A percentile compares a stretch with the other conserved stretches of the same genome.
Evolutionary conservation across 352 stramenopile species (phyloP).

Genomic region (Pythium aristosporum): DNA sequence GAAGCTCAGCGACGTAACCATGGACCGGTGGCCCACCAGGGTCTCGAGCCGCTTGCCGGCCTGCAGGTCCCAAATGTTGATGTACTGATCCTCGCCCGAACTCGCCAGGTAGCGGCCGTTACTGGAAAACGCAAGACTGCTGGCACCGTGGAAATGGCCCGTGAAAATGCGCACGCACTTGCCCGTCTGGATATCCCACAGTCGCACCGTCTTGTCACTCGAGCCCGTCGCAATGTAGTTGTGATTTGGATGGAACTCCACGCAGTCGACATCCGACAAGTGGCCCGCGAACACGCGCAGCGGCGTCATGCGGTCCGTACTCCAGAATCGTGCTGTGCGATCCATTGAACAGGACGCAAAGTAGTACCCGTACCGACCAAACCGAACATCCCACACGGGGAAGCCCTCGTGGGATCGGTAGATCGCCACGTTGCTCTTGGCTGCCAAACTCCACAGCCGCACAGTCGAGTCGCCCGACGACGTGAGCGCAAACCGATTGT

Average conservation of each 20-base stretch:
- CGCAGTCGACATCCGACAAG: constrained; percentile 88
- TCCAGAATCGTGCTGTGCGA: constrained; percentile 92
- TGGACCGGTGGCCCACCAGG: constrained; percentile 72
- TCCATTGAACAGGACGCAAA: constrained; percentile 95
- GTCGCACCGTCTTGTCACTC: constrained; percentile 92
- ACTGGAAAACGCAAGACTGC: constrained; percentile 87
- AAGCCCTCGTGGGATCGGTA: constrained; percentile 71
- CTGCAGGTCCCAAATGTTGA: constrained; percentile 95
- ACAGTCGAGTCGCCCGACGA: constrained; percentile 78
- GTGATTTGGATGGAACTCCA: constrained; percentile 95
- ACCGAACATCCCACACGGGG: constrained; percentile 92
- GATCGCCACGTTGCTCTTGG: constrained; percentile 72
- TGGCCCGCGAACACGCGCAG: constrained; percentile 94
- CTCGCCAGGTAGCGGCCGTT: constrained; percentile 89
- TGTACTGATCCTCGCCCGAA: constrained; percentile 84
- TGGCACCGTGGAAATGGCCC: constrained; percentile 88
- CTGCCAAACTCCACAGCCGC: constrained; percentile 83
- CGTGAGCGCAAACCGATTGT: constrained; percentile 84
- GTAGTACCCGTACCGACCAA: constrained; percentile 92
- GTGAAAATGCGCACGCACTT: constrained; percentile 92
- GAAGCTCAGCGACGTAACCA: constrained; percentile 75
- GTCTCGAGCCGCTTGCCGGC: constrained; percentile 85
- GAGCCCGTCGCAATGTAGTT: constrained; percentile 94
- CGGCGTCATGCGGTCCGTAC: constrained; percentile 89
- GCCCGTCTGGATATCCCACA: constrained; percentile 94